Evolutionary conservation across 2,329 filamentous ascomycete species (phyloP).

Genomic region (Lasiodiplodia citricola): DNA sequence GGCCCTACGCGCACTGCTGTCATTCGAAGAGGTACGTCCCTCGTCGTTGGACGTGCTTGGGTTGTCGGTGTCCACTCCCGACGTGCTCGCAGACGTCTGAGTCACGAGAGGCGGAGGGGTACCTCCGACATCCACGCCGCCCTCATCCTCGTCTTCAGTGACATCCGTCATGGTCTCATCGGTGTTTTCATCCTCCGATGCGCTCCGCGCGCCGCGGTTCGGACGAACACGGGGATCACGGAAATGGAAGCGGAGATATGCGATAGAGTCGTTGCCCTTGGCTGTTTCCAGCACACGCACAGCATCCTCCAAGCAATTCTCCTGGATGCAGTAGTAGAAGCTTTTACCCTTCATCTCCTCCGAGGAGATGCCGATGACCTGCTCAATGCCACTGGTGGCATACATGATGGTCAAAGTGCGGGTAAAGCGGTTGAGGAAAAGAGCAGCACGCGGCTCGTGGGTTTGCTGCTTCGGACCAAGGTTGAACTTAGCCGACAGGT

Average conservation of each 20-base stretch:
- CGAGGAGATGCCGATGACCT: constrained; percentile 75
- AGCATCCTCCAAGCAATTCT: constrained; percentile 76
- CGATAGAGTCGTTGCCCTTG: constrained; percentile 89
- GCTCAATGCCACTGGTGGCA: constrained; percentile 74
- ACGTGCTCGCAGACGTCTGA: constrained; percentile 10
- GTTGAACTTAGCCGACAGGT: constrained; percentile 79
- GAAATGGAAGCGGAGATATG: constrained; percentile 86
- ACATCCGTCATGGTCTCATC: constrained; percentile 56
- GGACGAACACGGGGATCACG: constrained; percentile 65
- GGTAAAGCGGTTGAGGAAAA: constrained; percentile 87
- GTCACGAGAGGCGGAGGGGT: not conserved
- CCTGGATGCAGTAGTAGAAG: constrained; percentile 86
- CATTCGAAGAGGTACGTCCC: constrained; percentile 3
- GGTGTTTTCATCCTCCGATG: constrained; percentile 52
- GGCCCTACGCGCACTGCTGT: constrained; percentile 1
- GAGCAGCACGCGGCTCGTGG: constrained; percentile 79
- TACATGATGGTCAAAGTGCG: constrained; percentile 85
- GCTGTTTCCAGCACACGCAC: constrained; percentile 81
- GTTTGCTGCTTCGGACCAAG: constrained; percentile 60
- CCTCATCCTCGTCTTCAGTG: constrained; percentile 55
- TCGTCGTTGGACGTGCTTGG: constrained; percentile 27
- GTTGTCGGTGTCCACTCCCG: constrained; percentile 23
- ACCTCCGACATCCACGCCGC: constrained; percentile 36
- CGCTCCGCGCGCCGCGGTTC: constrained; percentile 51
- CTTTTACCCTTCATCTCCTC: constrained; percentile 75